phyloP scores from a whole-genome alignment of 805 yeast species.

The Ogataea dorogensis region DNA sequence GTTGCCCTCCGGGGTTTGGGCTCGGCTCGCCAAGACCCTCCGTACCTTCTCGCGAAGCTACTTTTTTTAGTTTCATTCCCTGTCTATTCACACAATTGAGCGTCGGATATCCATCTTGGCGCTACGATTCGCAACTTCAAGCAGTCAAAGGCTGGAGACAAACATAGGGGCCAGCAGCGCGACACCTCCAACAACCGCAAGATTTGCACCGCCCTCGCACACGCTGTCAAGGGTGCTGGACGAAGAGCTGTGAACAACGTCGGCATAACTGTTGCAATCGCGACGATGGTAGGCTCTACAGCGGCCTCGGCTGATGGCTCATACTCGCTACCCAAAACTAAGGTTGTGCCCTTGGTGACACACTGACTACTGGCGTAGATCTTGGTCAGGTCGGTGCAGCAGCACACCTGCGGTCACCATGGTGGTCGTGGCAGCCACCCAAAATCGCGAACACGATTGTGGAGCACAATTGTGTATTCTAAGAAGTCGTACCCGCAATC shows the following conservation, averaged over 20 bases:
- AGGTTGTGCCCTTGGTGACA: constrained; percentile 8
- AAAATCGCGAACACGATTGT: constrained; percentile 3
- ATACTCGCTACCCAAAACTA: constrained; percentile 11
- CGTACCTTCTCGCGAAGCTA: too few species aligned
- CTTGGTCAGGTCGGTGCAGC: constrained; percentile 8
- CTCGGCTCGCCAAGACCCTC: too few species aligned
- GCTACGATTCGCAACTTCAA: too few species aligned
- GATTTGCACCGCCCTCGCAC: constrained; percentile 15
- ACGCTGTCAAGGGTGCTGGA: constrained; percentile 1
- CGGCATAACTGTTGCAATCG: neutral
- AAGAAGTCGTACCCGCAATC: too few species aligned
- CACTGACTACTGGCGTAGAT: constrained; percentile 12
- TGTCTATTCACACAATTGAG: too few species aligned
- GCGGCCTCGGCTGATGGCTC: neutral
- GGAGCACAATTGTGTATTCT: too few species aligned
- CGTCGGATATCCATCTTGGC: too few species aligned
- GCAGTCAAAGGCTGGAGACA: too few species aligned
- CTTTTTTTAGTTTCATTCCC: too few species aligned
- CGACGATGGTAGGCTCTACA: neutral
- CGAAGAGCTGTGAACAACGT: neutral
- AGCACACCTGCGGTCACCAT: constrained; percentile 18
- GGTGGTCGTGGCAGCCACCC: constrained; percentile 11
- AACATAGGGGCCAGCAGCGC: too few species aligned
- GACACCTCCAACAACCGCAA: too few species aligned
- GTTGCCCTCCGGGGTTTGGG: too few species aligned